These are phyloP conservation scores for Apocynum venetum DNA, from an alignment of 257 asterid genomes.

Conservation along the genomic window DNA sequence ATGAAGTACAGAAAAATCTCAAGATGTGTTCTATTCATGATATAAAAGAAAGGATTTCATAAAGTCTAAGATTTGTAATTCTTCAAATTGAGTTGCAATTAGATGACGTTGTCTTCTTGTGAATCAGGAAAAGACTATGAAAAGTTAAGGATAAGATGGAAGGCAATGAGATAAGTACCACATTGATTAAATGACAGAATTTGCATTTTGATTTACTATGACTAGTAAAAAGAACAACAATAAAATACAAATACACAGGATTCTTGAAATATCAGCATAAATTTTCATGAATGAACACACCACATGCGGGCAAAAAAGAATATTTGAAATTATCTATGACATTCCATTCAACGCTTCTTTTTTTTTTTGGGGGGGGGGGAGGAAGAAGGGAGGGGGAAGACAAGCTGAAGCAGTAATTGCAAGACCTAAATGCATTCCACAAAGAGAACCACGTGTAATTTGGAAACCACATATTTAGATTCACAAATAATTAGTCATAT, in stretches of 20 bases:
- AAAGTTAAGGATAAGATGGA: background rate
- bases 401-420: background rate
- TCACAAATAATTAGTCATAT: background rate
- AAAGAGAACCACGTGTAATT: background rate
- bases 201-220: background rate
- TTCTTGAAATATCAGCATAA: background rate
- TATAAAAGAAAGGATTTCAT: background rate
- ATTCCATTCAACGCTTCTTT: background rate
- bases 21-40: background rate
- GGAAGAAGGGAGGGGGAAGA: background rate
- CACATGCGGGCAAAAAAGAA: background rate
- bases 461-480: background rate
- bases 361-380: background rate
- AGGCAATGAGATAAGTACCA: no score
- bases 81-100: background rate
- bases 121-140: background rate
- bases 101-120: background rate
- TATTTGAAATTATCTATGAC: background rate
- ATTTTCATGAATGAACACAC: background rate
- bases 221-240: background rate
- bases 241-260: no score
- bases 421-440: background rate
- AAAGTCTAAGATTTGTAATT: background rate
- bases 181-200: no score
- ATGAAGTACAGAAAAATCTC: background rate